These are phyloP conservation scores for Achlya hypogyna DNA, from an alignment of 352 stramenopile genomes.

Conservation along the genomic window DNA sequence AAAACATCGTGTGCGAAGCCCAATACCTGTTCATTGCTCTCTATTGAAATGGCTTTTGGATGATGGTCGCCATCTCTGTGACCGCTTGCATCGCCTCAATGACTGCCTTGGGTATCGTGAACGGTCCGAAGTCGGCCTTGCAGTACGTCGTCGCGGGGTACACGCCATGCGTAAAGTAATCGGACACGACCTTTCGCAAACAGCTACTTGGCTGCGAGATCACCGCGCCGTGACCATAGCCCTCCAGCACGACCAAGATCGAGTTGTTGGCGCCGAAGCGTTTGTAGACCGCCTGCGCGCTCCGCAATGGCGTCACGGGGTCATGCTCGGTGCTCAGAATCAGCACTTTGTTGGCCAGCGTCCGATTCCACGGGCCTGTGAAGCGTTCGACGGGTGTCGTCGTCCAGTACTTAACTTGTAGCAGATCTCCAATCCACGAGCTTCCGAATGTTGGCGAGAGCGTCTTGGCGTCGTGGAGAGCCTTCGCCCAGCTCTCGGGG, in stretches of 20 bases:
- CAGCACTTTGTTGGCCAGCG: neutral
- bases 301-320: neutral
- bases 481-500: neutral
- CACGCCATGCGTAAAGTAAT: neutral
- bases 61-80: too few relatives aligned
- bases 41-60: too few relatives aligned
- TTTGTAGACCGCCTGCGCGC: neutral
- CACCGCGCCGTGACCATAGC: constrained; percentile 3
- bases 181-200: neutral
- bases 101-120: too few relatives aligned
- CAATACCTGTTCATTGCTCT: too few relatives aligned
- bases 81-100: too few relatives aligned
- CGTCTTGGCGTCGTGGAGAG: neutral
- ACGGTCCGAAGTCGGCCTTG: neutral
- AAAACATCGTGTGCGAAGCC: too few relatives aligned
- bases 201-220: constrained; percentile 6
- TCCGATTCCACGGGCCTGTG: constrained; percentile 4
- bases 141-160: neutral
- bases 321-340: constrained; percentile 10
- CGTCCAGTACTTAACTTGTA: neutral
- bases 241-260: neutral
- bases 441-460: neutral
- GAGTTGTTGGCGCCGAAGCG: neutral
- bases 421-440: neutral
- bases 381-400: constrained; percentile 1